Evolutionary conservation across 345 rosid genomes (phyloP).

Genomic region (Nasturtium officinale): DNA sequence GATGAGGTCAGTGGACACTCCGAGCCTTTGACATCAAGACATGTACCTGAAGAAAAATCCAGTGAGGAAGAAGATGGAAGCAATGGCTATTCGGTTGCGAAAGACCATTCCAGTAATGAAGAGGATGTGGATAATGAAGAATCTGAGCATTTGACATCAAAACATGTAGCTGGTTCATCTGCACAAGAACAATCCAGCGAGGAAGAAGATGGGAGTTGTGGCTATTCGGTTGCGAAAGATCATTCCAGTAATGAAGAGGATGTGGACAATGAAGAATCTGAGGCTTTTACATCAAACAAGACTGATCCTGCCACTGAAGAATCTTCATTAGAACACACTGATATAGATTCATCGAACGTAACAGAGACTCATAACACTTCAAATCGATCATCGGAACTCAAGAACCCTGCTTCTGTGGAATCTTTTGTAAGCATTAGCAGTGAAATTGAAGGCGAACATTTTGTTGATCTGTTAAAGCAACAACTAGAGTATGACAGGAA

Average conservation of each 20-base stretch:
- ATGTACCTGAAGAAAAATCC: slow-evolving; percentile 13
- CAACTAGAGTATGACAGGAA: slow-evolving; percentile 60
- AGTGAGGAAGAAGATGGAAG: slow-evolving; percentile 36
- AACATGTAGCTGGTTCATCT: slow-evolving; percentile 22
- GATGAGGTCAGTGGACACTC: neutral
- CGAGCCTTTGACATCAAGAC: neutral
- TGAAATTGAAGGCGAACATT: slow-evolving; percentile 65
- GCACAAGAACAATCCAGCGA: slow-evolving; percentile 27
- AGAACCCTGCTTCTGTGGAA: slow-evolving; percentile 51
- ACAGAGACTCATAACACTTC: slow-evolving; percentile 42
- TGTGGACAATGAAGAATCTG: neutral
- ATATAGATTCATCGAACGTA: slow-evolving; percentile 31
- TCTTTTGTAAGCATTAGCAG: slow-evolving; percentile 57
- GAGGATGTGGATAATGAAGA: slow-evolving; percentile 23
- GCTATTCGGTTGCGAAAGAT: too few species aligned
- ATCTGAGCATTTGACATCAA: slow-evolving; percentile 19
- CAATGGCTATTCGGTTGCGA: slow-evolving; percentile 22
- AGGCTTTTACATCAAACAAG: slow-evolving; percentile 6
- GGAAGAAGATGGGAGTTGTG: slow-evolving; percentile 23
- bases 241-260: too few species aligned
- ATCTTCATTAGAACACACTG: slow-evolving; percentile 16
- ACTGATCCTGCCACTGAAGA: slow-evolving; percentile 9
- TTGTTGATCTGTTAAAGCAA: slow-evolving; percentile 52
- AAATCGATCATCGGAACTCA: slow-evolving; percentile 43
- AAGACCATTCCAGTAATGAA: slow-evolving; percentile 30